phyloP scores from a whole-genome alignment of 192 early-diverging fungal genomes.

The Entomortierella chlamydospora region DNA sequence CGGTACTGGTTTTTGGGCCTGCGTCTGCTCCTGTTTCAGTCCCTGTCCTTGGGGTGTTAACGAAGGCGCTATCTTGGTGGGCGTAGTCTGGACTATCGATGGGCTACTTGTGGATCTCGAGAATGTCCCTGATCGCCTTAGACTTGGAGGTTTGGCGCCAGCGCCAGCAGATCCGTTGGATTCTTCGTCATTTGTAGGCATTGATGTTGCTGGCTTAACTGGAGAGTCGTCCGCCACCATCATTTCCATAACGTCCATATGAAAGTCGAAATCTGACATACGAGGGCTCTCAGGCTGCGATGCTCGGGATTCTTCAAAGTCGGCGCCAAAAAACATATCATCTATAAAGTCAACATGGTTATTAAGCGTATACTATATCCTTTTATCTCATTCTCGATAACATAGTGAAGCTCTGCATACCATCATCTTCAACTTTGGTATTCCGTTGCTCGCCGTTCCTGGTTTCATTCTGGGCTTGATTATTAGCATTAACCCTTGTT shows the following conservation, averaged over 20 bases:
- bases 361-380: too few species aligned
- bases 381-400: neutral
- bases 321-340: conserved; percentile 32
- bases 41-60: neutral
- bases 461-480: neutral
- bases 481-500: too few species aligned
- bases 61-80: conserved; percentile 1
- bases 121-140: conserved; percentile 17
- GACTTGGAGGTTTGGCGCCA: neutral
- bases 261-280: conserved; percentile 37
- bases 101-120: conserved; percentile 26
- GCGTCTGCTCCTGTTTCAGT: neutral
- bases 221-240: conserved; percentile 27
- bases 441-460: neutral
- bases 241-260: conserved; percentile 22
- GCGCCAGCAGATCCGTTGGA: neutral
- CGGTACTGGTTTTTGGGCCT: neutral
- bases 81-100: conserved; percentile 31
- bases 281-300: conserved; percentile 43
- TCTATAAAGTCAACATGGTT: neutral
- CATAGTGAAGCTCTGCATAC: neutral
- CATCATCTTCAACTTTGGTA: conserved; percentile 13
- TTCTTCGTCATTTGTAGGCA: neutral
- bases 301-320: conserved; percentile 27
- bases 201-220: conserved; percentile 2